These are phyloP conservation scores for Ceratopteris richardii DNA, from an alignment of 75 land plant genomes.

Conservation along the genomic window DNA sequence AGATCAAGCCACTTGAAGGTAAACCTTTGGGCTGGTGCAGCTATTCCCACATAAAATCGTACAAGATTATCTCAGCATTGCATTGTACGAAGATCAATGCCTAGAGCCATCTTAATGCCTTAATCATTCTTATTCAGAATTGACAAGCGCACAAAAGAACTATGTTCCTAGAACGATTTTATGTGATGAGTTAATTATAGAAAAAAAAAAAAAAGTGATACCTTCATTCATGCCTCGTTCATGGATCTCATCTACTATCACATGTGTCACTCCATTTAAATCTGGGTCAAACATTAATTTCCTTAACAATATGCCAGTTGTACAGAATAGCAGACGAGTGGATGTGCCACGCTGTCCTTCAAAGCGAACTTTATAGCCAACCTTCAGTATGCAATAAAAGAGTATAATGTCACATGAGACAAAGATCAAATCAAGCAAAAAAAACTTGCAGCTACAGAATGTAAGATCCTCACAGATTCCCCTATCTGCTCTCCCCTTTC, in stretches of 20 bases:
- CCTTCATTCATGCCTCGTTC: slow-evolving; percentile 99
- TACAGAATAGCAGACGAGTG: slow-evolving; percentile 83
- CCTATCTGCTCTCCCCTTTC: slow-evolving; percentile 86
- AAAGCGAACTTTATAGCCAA: slow-evolving; percentile 84
- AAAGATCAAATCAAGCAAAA: neutral
- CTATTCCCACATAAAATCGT: too few species aligned
- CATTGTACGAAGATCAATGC: too few species aligned
- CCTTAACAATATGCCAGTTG: slow-evolving; percentile 62
- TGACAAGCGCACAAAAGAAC: too few species aligned
- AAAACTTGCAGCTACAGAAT: neutral
- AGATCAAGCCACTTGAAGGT: too few species aligned
- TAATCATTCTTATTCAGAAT: too few species aligned
- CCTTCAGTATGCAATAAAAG: slow-evolving; percentile 20
- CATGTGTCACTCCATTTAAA: slow-evolving; percentile 78
- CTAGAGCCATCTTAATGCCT: too few species aligned
- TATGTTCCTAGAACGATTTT: too few species aligned
- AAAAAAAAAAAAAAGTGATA: slow-evolving; percentile 5
- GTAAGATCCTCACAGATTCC: slow-evolving; percentile 42
- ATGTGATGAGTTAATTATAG: too few species aligned
- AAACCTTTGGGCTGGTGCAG: too few species aligned
- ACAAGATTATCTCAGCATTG: too few species aligned
- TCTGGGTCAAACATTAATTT: slow-evolving; percentile 56
- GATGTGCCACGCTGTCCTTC: slow-evolving; percentile 65
- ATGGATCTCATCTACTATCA: slow-evolving; percentile 95
- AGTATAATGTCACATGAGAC: too few species aligned